phyloP scores from a whole-genome alignment of 805 yeast species.

The Yarrowia hollandica region DNA sequence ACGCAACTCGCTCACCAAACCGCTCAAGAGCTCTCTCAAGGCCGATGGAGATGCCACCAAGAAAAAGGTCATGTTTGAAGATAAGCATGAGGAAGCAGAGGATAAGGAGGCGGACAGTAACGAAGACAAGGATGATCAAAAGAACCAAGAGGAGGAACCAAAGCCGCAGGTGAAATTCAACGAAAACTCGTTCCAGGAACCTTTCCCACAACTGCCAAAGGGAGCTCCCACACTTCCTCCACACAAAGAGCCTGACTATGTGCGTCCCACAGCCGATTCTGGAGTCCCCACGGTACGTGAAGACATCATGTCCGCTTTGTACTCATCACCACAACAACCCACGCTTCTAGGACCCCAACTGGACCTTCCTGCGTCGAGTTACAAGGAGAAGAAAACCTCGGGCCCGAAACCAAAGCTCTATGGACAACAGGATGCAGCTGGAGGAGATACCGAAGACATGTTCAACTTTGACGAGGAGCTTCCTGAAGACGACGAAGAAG shows the following conservation, averaged over 20 bases:
- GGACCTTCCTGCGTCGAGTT: constrained; percentile 16
- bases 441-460: constrained; percentile 31
- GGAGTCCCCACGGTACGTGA: constrained; percentile 7
- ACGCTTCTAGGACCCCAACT: constrained; percentile 8
- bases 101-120: not conserved
- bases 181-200: constrained; percentile 1
- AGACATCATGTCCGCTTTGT: constrained; percentile 8
- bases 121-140: not conserved
- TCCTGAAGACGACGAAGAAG: constrained; percentile 10
- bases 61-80: constrained; percentile 26
- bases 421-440: constrained; percentile 8
- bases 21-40: constrained; percentile 20
- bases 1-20: constrained; percentile 21
- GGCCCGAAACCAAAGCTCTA: constrained; percentile 10
- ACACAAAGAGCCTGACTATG: not conserved
- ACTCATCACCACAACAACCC: constrained; percentile 26
- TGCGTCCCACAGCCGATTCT: constrained; percentile 10
- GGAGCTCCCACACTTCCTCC: not conserved
- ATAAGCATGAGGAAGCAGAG: constrained; percentile 20
- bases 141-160: too few relatives aligned
- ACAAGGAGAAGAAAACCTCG: constrained; percentile 6
- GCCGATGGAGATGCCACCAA: constrained; percentile 22
- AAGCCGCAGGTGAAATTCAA: not conserved
- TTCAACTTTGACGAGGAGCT: constrained; percentile 36
- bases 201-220: constrained; percentile 13